A percentile compares a stretch with the other conserved stretches of the same genome.
These are phyloP conservation scores for Pyrenopolyporus hunteri DNA, from an alignment of 495 filamentous ascomycete species.

Conservation along the genomic window DNA sequence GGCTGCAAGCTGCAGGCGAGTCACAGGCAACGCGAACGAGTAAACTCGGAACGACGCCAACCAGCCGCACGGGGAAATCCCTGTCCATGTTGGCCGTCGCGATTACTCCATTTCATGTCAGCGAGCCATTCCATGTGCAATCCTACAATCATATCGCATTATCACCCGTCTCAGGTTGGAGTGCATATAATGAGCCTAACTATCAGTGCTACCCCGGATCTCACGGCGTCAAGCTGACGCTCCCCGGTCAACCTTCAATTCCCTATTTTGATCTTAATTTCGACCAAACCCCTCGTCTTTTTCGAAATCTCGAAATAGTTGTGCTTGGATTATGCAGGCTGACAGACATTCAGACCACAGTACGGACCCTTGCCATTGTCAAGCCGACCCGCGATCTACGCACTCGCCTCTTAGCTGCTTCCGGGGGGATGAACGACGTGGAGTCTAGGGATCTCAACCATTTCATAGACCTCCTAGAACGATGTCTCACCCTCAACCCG, in stretches of 20 bases:
- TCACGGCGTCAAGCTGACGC: slow-evolving; percentile 25
- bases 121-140: neutral
- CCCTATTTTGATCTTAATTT: slow-evolving; percentile 13
- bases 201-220: slow-evolving; percentile 22
- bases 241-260: slow-evolving; percentile 2
- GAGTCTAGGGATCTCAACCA: slow-evolving; percentile 79
- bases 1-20: slow-evolving; percentile 29
- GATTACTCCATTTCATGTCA: slow-evolving; percentile 1
- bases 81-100: neutral
- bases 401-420: slow-evolving; percentile 73
- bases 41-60: slow-evolving; percentile 19
- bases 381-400: slow-evolving; percentile 85
- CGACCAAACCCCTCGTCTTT: slow-evolving; percentile 11
- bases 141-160: slow-evolving; percentile 25
- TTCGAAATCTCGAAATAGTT: neutral
- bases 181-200: slow-evolving; percentile 11
- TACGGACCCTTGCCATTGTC: slow-evolving; percentile 72
- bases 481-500: slow-evolving; percentile 87
- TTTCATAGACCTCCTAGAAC: slow-evolving; percentile 86
- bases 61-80: slow-evolving; percentile 21
- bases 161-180: slow-evolving; percentile 12
- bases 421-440: slow-evolving; percentile 71
- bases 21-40: slow-evolving; percentile 14
- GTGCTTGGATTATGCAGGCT: slow-evolving; percentile 1
- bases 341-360: slow-evolving; percentile 58